These are phyloP conservation scores for Verticillium nubilum DNA, from an alignment of 2,329 filamentous ascomycete species.

Conservation along the genomic window DNA sequence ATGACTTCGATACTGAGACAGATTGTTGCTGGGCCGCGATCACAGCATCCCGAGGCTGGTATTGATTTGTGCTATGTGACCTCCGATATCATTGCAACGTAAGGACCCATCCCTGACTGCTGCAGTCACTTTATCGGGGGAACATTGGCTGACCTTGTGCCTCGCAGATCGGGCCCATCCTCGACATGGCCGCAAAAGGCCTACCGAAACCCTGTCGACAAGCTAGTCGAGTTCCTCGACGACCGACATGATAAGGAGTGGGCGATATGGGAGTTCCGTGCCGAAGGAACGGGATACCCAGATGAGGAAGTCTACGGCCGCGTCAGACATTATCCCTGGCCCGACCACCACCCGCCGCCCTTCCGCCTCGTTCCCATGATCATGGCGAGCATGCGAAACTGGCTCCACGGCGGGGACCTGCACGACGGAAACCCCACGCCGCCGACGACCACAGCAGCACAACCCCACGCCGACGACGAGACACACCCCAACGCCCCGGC, in stretches of 20 bases:
- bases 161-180: conserved; percentile 78
- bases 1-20: conserved; percentile 80
- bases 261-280: conserved; percentile 97
- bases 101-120: conserved; percentile 16
- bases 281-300: conserved; percentile 92
- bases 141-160: conserved; percentile 30
- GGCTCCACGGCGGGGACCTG: conserved; percentile 56
- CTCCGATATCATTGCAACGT: conserved; percentile 65
- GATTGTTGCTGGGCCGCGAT: conserved; percentile 82
- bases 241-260: conserved; percentile 76
- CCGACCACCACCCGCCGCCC: conserved; percentile 93
- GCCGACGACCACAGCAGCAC: neutral
- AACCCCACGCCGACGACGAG: conserved; percentile 2
- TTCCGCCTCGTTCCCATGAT: conserved; percentile 85
- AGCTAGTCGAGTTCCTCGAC: conserved; percentile 84
- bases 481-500: conserved; percentile 5
- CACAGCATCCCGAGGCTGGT: conserved; percentile 78
- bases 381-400: conserved; percentile 88
- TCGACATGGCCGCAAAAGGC: conserved; percentile 85
- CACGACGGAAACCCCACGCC: conserved; percentile 16
- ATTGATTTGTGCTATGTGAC: conserved; percentile 96
- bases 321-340: conserved; percentile 90
- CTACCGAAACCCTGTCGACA: conserved; percentile 88
- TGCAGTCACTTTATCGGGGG: neutral
- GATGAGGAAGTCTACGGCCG: conserved; percentile 82